These are phyloP conservation scores for Saccharomycopsis guyanensis DNA, from an alignment of 805 yeast species.

Conservation along the genomic window DNA sequence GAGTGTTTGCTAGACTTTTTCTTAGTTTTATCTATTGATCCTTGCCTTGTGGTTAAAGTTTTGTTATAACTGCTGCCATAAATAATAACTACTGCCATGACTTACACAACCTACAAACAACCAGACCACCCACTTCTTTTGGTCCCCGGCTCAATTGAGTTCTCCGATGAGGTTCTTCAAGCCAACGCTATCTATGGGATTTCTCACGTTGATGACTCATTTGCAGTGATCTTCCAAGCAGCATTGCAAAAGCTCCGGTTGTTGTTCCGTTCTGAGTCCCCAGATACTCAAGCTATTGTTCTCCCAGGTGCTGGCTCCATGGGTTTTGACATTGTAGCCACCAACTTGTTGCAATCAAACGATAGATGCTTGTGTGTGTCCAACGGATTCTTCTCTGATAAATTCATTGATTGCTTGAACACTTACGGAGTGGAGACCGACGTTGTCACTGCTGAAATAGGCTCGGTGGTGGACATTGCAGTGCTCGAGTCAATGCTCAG, in stretches of 20 bases:
- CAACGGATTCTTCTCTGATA: conserved; percentile 84
- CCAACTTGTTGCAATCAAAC: conserved; percentile 58
- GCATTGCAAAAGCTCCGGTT: conserved; percentile 62
- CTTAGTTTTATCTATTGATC: too few relatives aligned
- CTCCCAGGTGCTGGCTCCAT: conserved; percentile 86
- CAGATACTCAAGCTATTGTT: conserved; percentile 66
- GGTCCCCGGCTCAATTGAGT: conserved; percentile 83
- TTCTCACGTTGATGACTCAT: conserved; percentile 85
- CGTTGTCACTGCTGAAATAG: conserved; percentile 52
- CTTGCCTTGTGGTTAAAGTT: too few relatives aligned
- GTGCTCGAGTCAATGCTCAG: conserved; percentile 49
- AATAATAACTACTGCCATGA: too few relatives aligned
- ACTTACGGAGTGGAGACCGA: conserved; percentile 76
- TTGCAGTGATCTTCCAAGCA: conserved; percentile 61
- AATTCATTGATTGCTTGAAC: conserved; percentile 65
- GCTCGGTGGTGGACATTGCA: conserved; percentile 56
- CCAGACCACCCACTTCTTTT: conserved; percentile 28
- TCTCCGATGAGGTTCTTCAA: conserved; percentile 66
- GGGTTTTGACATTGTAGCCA: conserved; percentile 86
- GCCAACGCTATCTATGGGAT: conserved; percentile 81
- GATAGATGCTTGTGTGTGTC: conserved; percentile 66
- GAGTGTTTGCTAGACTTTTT: too few relatives aligned
- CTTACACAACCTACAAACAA: conserved; percentile 1
- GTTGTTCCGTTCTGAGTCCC: conserved; percentile 60
- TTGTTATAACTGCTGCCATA: too few relatives aligned